Base-by-base conservation (phyloP, 768 basidiomycete genomes). In the Grammothele lineata region DNA sequence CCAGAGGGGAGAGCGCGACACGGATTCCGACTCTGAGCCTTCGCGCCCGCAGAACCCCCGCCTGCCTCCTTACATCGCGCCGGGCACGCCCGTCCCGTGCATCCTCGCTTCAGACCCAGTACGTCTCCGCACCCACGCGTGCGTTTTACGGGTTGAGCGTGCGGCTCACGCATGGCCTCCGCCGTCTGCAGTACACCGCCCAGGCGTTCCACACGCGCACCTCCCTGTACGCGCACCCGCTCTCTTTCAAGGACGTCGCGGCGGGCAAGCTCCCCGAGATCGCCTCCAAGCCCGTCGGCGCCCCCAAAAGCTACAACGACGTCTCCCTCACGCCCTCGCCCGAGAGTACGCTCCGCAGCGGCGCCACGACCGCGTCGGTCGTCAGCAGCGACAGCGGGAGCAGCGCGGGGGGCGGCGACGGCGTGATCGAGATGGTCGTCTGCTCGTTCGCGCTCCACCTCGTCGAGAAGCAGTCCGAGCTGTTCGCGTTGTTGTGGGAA, bases 381-480 rank as follows among this genome's bases (percentile, higher is more conserved):
- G 36, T n/a, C 24, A 21, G 19, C 15, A 35, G 22, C 7, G 25
- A 25, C 9, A 45, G 26, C 40, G 33, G 40, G 26, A 27, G n/a
- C 19, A 43, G 30, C 40, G 15, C 5, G 9, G 14, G 6, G 8
- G 25, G 26, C n/a, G 32, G 19, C 5, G 27, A 33, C 9, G 35
- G 33, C 17, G 48, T 49, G 33, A 61, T 80, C 34, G 85, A 89
- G 54, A 72, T 88, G 65, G 76, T 82, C 12, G 61, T 88, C 18
- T 85, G 85, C 57, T 87, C 85, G 3, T 88, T 87, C 56, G 85
- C 85, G 8, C 63, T 89, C 23, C 86, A 89, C 57, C 78, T 89
- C 27, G 62, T 87, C 25, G 76, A 78, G 37, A 72, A 71, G 21
- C 59, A 79, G 2, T 83, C 80, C 0, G 77, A 80, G 43, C 66